A percentile compares a stretch with the other conserved stretches of the same genome.
Evolutionary conservation across 2,329 filamentous ascomycete genomes (phyloP).

Genomic region (Pseudogymnoascus sp.): DNA sequence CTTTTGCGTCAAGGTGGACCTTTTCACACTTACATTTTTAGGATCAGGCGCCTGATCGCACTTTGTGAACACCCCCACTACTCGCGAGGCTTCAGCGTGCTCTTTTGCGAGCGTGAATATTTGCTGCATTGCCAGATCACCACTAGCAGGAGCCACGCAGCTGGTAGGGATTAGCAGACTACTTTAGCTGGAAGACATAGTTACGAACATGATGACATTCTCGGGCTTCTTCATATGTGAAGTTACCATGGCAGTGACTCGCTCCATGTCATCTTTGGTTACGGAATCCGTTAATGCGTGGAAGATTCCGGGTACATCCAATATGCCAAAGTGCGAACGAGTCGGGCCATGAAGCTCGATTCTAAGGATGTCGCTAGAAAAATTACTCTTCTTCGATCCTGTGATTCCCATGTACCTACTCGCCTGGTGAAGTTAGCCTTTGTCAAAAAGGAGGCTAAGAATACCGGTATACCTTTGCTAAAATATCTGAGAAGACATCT

Average conservation of each 20-base stretch:
- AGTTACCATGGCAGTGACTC: conserved; percentile 27
- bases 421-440: conserved; percentile 10
- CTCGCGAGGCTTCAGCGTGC: conserved; percentile 23
- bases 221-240: conserved; percentile 30
- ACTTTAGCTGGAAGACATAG: background rate
- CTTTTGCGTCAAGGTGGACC: background rate
- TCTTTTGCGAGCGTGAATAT: conserved; percentile 25
- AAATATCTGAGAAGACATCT: conserved; percentile 24
- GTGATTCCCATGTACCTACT: conserved; percentile 27
- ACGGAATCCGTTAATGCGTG: conserved; percentile 19
- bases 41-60: conserved; percentile 26
- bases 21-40: conserved; percentile 14
- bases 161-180: background rate
- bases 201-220: conserved; percentile 32
- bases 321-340: conserved; percentile 31
- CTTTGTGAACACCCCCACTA: conserved; percentile 33
- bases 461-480: conserved; percentile 24
- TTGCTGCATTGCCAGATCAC: conserved; percentile 26
- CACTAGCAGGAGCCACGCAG: conserved; percentile 9
- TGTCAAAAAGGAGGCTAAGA: background rate
- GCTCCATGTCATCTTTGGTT: conserved; percentile 25
- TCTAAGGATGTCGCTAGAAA: conserved; percentile 31
- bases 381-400: conserved; percentile 19
- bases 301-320: conserved; percentile 31
- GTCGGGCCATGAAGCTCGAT: conserved; percentile 31